Conservation (phyloP, 139 green algal genomes). For the Edaphochlamys debaryana region DNA sequence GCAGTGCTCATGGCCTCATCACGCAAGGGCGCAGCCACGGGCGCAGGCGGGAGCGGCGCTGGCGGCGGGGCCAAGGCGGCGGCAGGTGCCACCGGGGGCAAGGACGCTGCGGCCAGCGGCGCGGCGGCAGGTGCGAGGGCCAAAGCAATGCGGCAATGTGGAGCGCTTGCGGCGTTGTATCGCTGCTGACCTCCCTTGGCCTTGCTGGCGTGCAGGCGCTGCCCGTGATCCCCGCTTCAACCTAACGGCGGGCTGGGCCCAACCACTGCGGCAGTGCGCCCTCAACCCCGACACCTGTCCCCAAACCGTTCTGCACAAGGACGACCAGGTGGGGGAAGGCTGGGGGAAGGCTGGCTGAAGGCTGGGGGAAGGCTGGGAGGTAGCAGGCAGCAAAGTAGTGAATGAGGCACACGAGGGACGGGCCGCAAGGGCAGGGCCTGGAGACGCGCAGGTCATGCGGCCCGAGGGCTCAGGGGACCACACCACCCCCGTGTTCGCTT, state of each 20-base stretch:
- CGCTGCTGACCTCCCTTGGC: too few relatives aligned
- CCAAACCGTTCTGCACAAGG: constrained; percentile 10
- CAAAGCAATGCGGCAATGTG: too few relatives aligned
- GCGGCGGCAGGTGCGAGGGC: too few relatives aligned
- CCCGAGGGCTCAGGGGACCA: too few relatives aligned
- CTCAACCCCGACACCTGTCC: neutral
- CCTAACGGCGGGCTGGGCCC: constrained; percentile 1
- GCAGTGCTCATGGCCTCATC: neutral
- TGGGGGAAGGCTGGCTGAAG: too few relatives aligned
- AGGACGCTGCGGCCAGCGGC: neutral
- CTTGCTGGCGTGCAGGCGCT: constrained; percentile 7
- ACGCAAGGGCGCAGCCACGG: neutral
- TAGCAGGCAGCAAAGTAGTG: too few relatives aligned
- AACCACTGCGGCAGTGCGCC: constrained; percentile 10
- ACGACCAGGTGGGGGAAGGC: constrained; percentile 18
- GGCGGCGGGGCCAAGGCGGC: neutral
- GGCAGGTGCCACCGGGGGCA: neutral
- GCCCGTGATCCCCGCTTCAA: neutral
- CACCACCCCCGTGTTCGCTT: too few relatives aligned
- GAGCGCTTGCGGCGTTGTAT: too few relatives aligned
- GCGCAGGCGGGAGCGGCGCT: neutral
- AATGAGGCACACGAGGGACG: too few relatives aligned
- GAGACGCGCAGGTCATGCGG: too few relatives aligned
- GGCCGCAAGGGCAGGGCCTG: too few relatives aligned
- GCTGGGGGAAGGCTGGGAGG: too few relatives aligned